These are phyloP conservation scores for Pyrenophora graminea DNA, from an alignment of 2,329 filamentous ascomycete species.

Conservation along the genomic window DNA sequence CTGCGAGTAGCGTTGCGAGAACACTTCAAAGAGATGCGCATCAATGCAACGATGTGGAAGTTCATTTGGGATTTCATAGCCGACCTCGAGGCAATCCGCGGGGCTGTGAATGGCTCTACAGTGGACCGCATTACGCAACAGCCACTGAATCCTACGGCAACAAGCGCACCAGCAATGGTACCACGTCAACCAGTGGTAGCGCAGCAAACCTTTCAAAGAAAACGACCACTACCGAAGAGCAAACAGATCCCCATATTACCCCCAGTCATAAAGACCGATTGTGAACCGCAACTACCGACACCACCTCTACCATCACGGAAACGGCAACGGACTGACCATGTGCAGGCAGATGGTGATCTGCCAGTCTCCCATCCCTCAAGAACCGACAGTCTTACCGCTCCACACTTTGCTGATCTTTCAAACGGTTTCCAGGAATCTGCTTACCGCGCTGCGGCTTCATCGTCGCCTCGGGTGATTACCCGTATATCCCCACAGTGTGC, in stretches of 20 bases:
- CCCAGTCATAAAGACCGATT: not conserved
- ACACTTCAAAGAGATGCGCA: slow-evolving; percentile 35
- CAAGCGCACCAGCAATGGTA: not conserved
- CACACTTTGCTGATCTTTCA: not conserved
- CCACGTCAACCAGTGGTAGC: not conserved
- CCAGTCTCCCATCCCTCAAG: no score
- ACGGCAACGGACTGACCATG: slow-evolving; percentile 19
- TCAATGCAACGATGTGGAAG: slow-evolving; percentile 33
- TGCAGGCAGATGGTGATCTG: not conserved
- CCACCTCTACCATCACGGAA: slow-evolving; percentile 12
- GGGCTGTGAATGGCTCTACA: slow-evolving; percentile 30
- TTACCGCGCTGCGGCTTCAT: not conserved
- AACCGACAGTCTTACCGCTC: not conserved
- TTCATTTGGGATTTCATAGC: slow-evolving; percentile 41
- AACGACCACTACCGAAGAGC: not conserved
- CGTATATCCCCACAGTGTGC: not conserved
- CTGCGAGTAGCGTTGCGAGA: slow-evolving; percentile 34
- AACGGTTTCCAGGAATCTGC: not conserved
- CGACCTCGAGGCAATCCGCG: slow-evolving; percentile 31
- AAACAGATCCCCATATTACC: not conserved
- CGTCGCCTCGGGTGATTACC: not conserved
- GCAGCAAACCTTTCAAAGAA: not conserved
- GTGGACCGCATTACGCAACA: slow-evolving; percentile 11
- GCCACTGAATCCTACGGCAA: not conserved
- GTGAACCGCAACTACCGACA: not conserved